Base-by-base conservation (phyloP, 1,139 yeast genomes). In the Diutina siamensis region DNA sequence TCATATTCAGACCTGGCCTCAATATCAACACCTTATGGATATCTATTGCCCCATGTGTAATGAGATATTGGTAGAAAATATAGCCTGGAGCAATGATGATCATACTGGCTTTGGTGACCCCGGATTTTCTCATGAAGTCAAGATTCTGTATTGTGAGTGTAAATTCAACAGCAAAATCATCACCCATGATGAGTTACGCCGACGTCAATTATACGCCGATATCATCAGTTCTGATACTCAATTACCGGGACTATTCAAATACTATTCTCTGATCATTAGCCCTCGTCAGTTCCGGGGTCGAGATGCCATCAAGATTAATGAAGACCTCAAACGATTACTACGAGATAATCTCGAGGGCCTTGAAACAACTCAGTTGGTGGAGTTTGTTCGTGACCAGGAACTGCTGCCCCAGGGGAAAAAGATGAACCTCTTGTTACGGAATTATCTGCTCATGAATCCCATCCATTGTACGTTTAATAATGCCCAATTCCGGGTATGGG, bases 161-260 rank as follows among this genome's bases (percentile, higher is more conserved):
- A 22, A 25, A 3, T 51, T 52, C 44, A 46, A 38, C 28, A 38
- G 35, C 1, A 28, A 15, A 1, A 32, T 15, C n/a, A 44, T 53
- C n/a, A 52, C 50, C 38, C 63, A 60, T 44, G 55, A 56, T 5
- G 52, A 50, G 9, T 48, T 61, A 28, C 46, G 59, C 15, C 55
- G 51, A 25, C 49, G 64, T 15, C 60, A 57, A 41, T 46, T 63
- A n/a, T 51, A 52, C 48, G 52, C 57, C 15, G 66, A 62, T 44
- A 44, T 49, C n/a, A 46, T 47, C 33, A 44, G 40, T 5, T 13
- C 31, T 1, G 36, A 41, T 1, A 28, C 40, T 3, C 50, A 53
- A 3, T 44, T 58, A 20, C 57, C 57, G 18, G 53, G 53, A 3
- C 40, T 51, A 5, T 53, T 46, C 46, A 45, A 47, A 22, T 49